Conservation (phyloP, 2,329 filamentous ascomycete species). For the Canariomyces notabilis region DNA sequence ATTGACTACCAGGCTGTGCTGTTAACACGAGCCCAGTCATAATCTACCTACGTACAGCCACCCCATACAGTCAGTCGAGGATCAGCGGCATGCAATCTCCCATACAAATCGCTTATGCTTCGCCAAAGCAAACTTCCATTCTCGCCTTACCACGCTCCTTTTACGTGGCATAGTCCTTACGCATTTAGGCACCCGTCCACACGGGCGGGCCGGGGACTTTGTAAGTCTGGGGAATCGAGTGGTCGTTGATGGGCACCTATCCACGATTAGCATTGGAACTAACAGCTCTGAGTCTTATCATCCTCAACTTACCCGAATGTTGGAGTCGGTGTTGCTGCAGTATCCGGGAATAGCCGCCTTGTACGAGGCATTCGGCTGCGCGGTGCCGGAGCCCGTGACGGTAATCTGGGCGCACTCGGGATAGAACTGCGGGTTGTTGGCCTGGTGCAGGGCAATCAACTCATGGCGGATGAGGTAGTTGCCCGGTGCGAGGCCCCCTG, state of each 20-base stretch:
- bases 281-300: no score
- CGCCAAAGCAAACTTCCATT: no score
- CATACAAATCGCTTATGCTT: no score
- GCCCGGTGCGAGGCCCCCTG: slow-evolving; percentile 41
- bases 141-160: not conserved
- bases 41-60: no score
- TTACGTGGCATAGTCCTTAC: slow-evolving; percentile 17
- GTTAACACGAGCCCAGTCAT: no score
- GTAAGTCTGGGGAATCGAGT: slow-evolving; percentile 24
- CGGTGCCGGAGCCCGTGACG: slow-evolving; percentile 45
- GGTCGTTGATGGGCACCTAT: slow-evolving; percentile 27
- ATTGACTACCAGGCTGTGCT: no score
- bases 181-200: slow-evolving; percentile 21
- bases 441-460: slow-evolving; percentile 51
- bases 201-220: slow-evolving; percentile 26
- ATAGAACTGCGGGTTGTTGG: slow-evolving; percentile 48
- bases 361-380: slow-evolving; percentile 33
- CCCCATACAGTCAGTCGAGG: no score
- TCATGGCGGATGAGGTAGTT: slow-evolving; percentile 55
- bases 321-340: slow-evolving; percentile 27
- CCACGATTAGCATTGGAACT: slow-evolving; percentile 7
- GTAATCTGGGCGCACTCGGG: slow-evolving; percentile 52
- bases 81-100: no score
- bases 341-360: slow-evolving; percentile 30
- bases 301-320: slow-evolving; percentile 24